Base-by-base conservation (phyloP, 106 monocot species). In the Acorus gramineus region DNA sequence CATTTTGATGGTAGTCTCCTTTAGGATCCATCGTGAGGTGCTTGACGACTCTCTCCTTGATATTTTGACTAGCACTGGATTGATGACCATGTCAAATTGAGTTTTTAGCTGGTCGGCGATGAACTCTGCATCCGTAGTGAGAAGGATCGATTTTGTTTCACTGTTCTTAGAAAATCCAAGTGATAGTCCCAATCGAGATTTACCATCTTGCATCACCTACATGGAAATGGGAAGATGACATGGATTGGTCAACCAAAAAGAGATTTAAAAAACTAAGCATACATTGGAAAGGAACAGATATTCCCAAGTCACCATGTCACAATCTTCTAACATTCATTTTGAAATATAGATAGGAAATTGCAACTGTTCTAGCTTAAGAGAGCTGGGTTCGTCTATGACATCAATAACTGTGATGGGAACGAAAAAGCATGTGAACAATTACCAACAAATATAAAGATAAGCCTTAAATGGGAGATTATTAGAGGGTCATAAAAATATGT, bases 201-300 rank as follows among this genome's bases (percentile, higher is more conserved):
- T 77, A n/a, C 54, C 76, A 48, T 81, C 77, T n/a, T 70, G 72
- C 69, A 58, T 91, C 49, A 81, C 85, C 96, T 96, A 52, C 12
- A 76, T 44, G 14, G 8, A 46, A 55, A 42, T 48, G n/a, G 44
- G 6, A 9, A 47, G 5, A 49, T 47, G 44, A 3, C n/a, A 47
- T 9, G 28, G 28, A 28, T 28, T 28, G 28, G 28, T 28, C 45
- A 8, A 46, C 61, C 4, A 46, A 9, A 4, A 10, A 61, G 11
- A 61, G 9, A 8, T 45, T 61, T 46, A 11, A 61, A 61, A 8
- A 11, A n/a, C 55, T 12, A 55, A 55, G 28, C 28, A 28, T 28
- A 28, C 28, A 0, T 28, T 28, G 28, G 28, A 28, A 28, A 28
- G 28, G 28, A 28, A 28, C 28, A 28, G 28, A 28, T 28, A 28